Evolutionary conservation across 2,329 filamentous ascomycete species (phyloP), one percentile per base, ranked within the genome.

Genomic region (Pestalotiopsis sp.): DNA sequence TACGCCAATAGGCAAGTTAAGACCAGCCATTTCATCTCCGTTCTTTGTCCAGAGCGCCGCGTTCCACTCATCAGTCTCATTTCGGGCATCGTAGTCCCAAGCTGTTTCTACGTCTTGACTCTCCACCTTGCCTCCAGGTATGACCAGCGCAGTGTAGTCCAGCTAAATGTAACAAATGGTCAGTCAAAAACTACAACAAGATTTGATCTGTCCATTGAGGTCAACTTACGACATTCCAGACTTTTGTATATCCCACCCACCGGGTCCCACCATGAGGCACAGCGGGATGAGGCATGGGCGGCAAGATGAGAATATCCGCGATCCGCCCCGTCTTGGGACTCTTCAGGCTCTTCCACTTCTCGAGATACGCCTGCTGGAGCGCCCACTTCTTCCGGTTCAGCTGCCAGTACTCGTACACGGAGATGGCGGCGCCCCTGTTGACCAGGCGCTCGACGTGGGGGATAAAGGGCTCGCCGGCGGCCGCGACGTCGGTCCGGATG

Each of bases 391-490:
- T 81, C 69, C 81, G 87, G 77, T 91, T 91, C 6, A 92, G 81
- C 72, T 91, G 89, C 90, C 89, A 92, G 77, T 92, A 92, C 4
- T 89, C 82, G 68, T 88, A 91, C 0, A 91, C 88, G 0, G 87
- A 89, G 14, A 91, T 87, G 0, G 87, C 75, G 12, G 82, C 72
- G 2, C 82, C 86, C 0, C 82, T 78, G 64, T 84, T 84, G 23
- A 87, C 76, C 12, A 88, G 76, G 0, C 78, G 80, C 74, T 87
- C 80, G 1, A 89, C 85, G 66, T 85, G 83, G 0, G 84, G 83
- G n/a, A 86, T 79, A 57, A 80, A 81, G 0, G 85, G 85, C 68
- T 89, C 86, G 3, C 85, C 85, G 3, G 84, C 87, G 1, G 78
- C 81, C 4, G 77, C 74, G 0, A 92, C 78, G 38, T 88, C 88